Evolutionary conservation across 805 yeast species (phyloP), one percentile per base, ranked within the genome.

Genomic region (Ogataea trehaloabstinens): DNA sequence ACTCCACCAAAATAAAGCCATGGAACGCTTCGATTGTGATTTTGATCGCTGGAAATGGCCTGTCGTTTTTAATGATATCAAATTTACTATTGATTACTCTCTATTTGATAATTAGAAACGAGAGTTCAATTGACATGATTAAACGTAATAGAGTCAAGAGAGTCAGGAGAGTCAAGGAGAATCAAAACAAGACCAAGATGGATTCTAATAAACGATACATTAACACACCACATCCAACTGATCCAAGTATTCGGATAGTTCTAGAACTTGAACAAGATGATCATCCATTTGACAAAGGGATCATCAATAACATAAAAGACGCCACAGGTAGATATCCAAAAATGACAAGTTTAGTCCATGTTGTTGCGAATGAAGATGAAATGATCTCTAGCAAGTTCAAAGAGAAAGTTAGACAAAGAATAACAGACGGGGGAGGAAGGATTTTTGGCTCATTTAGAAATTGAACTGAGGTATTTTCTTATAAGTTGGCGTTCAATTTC

Each of bases 401-500:
- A 25, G 18, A 44, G 3, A 19, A 15, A 2, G 41, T 61, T 10
- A 19, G 38, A 11, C 28, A 48, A n/a, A 53, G 61, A 19, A 57
- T 69, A 1, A 33, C 41, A 4, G 19, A 40, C 1, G 62, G 61
- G 2, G 60, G 66, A 4, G 59, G 50, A 7, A 17, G 27, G 6
- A 36, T 53, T 1, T 60, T 60, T 38, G 63, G 64, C 3, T 36
- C 53, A 2, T 7, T 25, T 3, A 5, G 27, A 11, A 34, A 44
- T 2, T 18, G 27, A 6, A 43, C 48, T 4, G 24, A 28, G 33
- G 11, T 83, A 85, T 42, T 73, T 74, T 2, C 75, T 70, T 15
- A 85, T 77, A 44, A 89, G 69, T 46, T 82, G 88, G 42, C 77
- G 75, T 57, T 85, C 90, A 21, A 85, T 78, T 25, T 68, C 60